Evolutionary conservation across 306 rosid species (phyloP).

Genomic region (Ziziphus jujuba): DNA sequence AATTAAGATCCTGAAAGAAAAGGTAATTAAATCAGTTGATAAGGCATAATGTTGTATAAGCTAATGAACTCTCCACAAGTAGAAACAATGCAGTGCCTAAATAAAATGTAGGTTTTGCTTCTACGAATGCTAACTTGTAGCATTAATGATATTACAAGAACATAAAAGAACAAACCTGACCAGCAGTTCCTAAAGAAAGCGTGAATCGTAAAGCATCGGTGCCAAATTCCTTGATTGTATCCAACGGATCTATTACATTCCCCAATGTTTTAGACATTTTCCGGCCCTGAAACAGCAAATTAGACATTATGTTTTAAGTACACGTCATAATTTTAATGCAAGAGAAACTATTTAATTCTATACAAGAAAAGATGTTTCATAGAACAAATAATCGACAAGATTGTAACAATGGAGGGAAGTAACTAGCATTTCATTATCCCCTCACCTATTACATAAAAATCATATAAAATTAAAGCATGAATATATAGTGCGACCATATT

Average conservation of each 20-base stretch:
- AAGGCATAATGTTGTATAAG: slow-evolving; percentile 1
- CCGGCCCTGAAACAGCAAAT: slow-evolving; percentile 63
- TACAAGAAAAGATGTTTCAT: neutral
- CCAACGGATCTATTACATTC: slow-evolving; percentile 88
- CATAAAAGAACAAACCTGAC: slow-evolving; percentile 66
- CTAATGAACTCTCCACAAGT: slow-evolving; percentile 14
- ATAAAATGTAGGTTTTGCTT: neutral
- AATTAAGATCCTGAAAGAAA: slow-evolving; percentile 83
- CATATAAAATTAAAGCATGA: too few species aligned
- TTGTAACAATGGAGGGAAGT: neutral
- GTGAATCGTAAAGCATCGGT: slow-evolving; percentile 96
- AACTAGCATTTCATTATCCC: neutral
- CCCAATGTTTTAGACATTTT: slow-evolving; percentile 96
- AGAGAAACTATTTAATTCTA: neutral
- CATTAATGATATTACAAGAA: neutral
- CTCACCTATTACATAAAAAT: too few species aligned
- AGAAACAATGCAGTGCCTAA: slow-evolving; percentile 9
- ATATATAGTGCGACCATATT: too few species aligned
- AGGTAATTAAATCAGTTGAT: slow-evolving; percentile 4
- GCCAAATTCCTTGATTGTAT: slow-evolving; percentile 85
- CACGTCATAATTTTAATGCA: neutral
- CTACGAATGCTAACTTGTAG: neutral
- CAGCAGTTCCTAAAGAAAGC: slow-evolving; percentile 94
- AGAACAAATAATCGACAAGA: neutral
- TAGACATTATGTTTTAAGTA: neutral